Percentiles rank a stretch among this genome's conserved stretches.
Conservation (phyloP, 257 asterid species). For the Solanum pennellii region DNA sequence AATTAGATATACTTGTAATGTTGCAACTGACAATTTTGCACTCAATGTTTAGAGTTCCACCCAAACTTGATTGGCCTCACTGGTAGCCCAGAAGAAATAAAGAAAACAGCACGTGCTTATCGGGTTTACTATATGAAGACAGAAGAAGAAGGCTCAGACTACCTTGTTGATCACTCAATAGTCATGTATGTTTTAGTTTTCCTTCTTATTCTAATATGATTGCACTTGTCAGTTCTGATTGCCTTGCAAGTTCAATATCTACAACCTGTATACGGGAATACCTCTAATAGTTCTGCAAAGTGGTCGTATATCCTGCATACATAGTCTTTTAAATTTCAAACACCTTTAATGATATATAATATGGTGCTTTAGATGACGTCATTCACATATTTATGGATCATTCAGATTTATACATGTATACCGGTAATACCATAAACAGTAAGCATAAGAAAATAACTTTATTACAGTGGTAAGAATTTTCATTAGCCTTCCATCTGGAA, state of each 20-base stretch:
- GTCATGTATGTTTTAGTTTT: conserved; percentile 56
- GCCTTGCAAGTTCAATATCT: background rate
- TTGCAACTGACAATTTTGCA: background rate
- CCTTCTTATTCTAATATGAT: background rate
- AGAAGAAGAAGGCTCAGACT: conserved; percentile 88
- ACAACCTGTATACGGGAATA: background rate
- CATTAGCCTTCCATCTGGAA: background rate
- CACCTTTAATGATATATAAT: background rate
- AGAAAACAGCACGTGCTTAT: conserved; percentile 84
- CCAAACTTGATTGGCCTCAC: conserved; percentile 85
- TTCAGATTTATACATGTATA: background rate
- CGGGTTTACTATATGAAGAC: conserved; percentile 97
- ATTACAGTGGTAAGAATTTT: background rate
- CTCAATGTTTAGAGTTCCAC: conserved; percentile 56
- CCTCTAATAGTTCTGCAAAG: background rate
- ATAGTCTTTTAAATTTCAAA: background rate
- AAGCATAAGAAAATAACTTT: background rate
- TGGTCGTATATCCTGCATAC: background rate
- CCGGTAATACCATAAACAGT: background rate
- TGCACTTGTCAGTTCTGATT: background rate
- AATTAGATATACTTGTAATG: background rate
- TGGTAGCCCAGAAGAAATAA: conserved; percentile 62
- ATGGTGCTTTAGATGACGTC: background rate
- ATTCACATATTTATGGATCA: background rate
- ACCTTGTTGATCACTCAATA: conserved; percentile 94